A percentile compares a stretch with the other conserved stretches of the same genome.
phyloP scores from a whole-genome alignment of 371 early-diverging fungal species.

The Mucor ambiguus region DNA sequence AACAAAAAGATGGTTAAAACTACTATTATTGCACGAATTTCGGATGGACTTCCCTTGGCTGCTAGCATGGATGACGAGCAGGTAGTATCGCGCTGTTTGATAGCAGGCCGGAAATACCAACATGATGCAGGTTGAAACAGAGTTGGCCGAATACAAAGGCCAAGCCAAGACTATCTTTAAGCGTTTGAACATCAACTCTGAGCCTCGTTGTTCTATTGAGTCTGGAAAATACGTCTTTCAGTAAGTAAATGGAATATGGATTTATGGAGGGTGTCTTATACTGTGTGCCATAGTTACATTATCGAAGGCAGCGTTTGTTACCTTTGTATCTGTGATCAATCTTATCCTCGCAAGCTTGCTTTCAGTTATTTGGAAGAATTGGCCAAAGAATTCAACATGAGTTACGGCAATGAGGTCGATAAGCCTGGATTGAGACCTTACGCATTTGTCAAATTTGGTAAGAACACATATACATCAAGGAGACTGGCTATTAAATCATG shows the following conservation, averaged over 20 bases:
- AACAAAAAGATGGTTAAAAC: constrained; percentile 82
- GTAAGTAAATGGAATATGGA: constrained; percentile 49
- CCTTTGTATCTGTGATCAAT: constrained; percentile 89
- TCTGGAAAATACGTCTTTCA: constrained; percentile 87
- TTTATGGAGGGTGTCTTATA: background rate
- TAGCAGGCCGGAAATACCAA: background rate
- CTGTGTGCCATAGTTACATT: constrained; percentile 70
- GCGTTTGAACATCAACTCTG: constrained; percentile 82
- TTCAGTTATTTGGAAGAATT: constrained; percentile 95
- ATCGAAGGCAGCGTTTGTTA: constrained; percentile 94
- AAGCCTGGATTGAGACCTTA: constrained; percentile 91
- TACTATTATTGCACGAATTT: constrained; percentile 92
- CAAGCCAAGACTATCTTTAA: constrained; percentile 93
- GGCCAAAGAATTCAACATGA: constrained; percentile 90
- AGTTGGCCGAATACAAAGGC: constrained; percentile 90
- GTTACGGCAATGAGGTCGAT: constrained; percentile 88
- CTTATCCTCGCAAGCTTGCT: constrained; percentile 95
- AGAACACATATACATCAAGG: background rate
- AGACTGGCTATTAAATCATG: no score
- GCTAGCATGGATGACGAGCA: constrained; percentile 98
- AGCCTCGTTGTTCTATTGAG: constrained; percentile 94
- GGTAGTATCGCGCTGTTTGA: constrained; percentile 66
- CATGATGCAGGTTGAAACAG: constrained; percentile 59
- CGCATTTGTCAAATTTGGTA: constrained; percentile 96
- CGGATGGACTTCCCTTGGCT: constrained; percentile 94